Base-by-base conservation (phyloP, 2,329 filamentous ascomycete species). In the Paraconiothyrium brasiliense region DNA sequence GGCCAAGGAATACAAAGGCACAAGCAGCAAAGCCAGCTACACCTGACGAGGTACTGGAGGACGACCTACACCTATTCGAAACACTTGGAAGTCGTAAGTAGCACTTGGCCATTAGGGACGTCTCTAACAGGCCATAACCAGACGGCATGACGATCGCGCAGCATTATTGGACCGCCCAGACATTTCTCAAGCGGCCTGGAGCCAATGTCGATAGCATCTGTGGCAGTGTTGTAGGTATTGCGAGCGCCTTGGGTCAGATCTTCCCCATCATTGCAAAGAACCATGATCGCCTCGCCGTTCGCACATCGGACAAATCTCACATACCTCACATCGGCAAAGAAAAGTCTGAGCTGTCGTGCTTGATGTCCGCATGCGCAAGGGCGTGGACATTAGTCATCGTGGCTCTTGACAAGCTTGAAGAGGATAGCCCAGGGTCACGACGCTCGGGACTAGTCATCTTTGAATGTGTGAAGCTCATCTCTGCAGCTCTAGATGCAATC, bases 381-480 rank as follows among this genome's bases (percentile, higher is more conserved):
- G 69, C 71, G 0, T 78, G 78, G 54, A 71, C 71, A 47, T 71
- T 73, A 7, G 51, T 79, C 9, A 67, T 78, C 2, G 65, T 77
- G 8, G 76, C 76, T 7, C 62, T 73, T 10, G 61, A 63, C 3
- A 75, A 62, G 37, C 60, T 79, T 30, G 50, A 59, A 10, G 57
- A 66, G 6, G 43, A 60, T 10, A 58, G 60, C 24, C n/a, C 54
- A 8, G 66, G 69, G 10, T 57, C 54, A 1, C 64, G 68, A 14
- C 63, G 70, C 3, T 24, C 66, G 0, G 69, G 65, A 30, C 54
- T 72, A 8, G 61, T 79, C 14, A 64, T 78, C 6, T 77, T 72
- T 37, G 74, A 74, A 56, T 62, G 72, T 13, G 71, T 79, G 11
- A 69, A 74, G 3, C 79, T 79, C 73, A 82, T 80, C 69, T 74